These are phyloP conservation scores for Boletus sensibilis DNA, from an alignment of 768 basidiomycete genomes.

Conservation along the genomic window DNA sequence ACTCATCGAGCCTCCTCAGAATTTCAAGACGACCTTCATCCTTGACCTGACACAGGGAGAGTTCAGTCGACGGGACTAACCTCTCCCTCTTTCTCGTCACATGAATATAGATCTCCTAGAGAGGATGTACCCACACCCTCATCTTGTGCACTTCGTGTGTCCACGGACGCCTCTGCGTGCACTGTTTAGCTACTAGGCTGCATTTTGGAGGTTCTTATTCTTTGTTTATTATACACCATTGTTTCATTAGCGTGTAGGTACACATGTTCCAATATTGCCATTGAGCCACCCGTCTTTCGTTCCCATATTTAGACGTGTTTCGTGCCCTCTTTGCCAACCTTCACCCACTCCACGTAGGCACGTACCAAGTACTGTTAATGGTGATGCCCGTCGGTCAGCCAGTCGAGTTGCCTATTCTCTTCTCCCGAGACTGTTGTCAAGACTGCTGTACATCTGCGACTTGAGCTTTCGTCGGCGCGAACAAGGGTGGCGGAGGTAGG, in stretches of 20 bases:
- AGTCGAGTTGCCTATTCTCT: neutral
- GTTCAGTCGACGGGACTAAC: constrained; percentile 65
- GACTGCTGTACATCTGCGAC: neutral
- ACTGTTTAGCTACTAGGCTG: neutral
- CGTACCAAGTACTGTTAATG: constrained; percentile 1
- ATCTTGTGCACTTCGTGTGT: neutral
- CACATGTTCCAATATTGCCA: constrained; percentile 18
- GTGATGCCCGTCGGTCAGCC: neutral
- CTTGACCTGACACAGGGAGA: constrained; percentile 84
- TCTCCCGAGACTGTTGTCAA: neutral
- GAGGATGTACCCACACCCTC: neutral
- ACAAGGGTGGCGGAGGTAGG: neutral
- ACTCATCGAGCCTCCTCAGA: constrained; percentile 76
- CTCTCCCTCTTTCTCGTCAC: neutral
- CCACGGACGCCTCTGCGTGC: neutral
- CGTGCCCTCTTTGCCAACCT: neutral
- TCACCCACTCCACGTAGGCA: neutral
- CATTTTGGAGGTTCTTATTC: constrained; percentile 18
- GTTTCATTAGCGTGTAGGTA: constrained; percentile 19
- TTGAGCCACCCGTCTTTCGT: neutral
- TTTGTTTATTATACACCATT: constrained; percentile 22
- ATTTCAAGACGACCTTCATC: constrained; percentile 66
- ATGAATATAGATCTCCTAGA: neutral
- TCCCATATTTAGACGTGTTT: neutral
- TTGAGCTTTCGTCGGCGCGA: neutral